Percentiles rank a stretch among this genome's conserved stretches.
phyloP scores from a whole-genome alignment of 2,329 filamentous ascomycete species.

The Venturia pyrina region DNA sequence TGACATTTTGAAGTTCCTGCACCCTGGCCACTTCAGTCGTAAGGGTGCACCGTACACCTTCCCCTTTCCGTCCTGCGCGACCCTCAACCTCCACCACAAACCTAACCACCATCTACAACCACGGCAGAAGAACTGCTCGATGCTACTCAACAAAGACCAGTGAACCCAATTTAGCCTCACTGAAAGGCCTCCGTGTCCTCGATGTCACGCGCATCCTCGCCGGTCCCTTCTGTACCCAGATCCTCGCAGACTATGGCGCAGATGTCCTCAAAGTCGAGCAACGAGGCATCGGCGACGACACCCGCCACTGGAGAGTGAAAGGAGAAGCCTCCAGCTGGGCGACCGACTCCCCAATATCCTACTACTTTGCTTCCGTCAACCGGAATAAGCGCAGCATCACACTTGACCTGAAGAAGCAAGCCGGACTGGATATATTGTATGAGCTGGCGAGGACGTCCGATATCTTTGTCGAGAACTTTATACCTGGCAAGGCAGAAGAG shows the following conservation, averaged over 20 bases:
- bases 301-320: constrained; percentile 22
- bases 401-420: constrained; percentile 29
- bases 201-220: constrained; percentile 9
- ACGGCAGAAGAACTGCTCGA: neutral
- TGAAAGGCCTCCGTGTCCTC: constrained; percentile 2
- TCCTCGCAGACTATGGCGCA: constrained; percentile 15
- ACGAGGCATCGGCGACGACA: constrained; percentile 22
- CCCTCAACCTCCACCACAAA: neutral
- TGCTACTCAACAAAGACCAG: constrained; percentile 1
- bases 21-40: no score
- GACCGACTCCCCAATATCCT: constrained; percentile 27
- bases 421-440: constrained; percentile 25
- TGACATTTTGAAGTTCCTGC: no score
- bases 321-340: constrained; percentile 21
- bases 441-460: constrained; percentile 28
- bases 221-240: constrained; percentile 14
- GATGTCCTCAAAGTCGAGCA: constrained; percentile 34
- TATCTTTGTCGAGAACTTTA: constrained; percentile 35
- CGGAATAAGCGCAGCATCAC: constrained; percentile 35
- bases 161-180: neutral
- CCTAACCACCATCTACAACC: neutral
- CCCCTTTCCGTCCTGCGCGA: neutral
- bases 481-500: constrained; percentile 33
- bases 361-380: constrained; percentile 36
- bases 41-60: no score